These are phyloP conservation scores for Breynia disticha DNA, from an alignment of 441 rosid genomes.

Conservation along the genomic window DNA sequence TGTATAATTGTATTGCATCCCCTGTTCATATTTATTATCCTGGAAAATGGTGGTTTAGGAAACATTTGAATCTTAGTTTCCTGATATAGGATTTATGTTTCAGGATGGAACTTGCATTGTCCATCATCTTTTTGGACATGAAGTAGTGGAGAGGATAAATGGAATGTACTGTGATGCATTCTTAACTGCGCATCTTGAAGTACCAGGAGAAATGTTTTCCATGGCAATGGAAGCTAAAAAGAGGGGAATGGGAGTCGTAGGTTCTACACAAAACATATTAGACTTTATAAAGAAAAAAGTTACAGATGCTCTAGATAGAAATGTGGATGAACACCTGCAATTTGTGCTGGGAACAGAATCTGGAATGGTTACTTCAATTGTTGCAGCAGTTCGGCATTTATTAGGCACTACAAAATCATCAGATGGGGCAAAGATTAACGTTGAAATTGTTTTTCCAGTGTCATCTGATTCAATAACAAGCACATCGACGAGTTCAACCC, in stretches of 20 bases:
- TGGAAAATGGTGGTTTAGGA: background rate
- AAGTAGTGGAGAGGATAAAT: constrained; percentile 76
- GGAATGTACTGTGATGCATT: constrained; percentile 85
- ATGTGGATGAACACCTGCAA: constrained; percentile 68
- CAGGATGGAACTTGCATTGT: constrained; percentile 92
- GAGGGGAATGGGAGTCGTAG: constrained; percentile 94
- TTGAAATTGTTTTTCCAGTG: constrained; percentile 89
- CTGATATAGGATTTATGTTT: constrained; percentile 6
- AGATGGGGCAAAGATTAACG: constrained; percentile 39
- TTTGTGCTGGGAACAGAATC: constrained; percentile 94
- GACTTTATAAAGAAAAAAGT: constrained; percentile 81
- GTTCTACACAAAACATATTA: constrained; percentile 83
- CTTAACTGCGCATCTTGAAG: constrained; percentile 90
- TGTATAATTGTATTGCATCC: background rate
- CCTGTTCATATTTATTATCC: background rate
- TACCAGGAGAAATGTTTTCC: constrained; percentile 97
- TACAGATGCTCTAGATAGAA: constrained; percentile 69
- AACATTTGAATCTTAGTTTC: background rate
- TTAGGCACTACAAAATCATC: constrained; percentile 38
- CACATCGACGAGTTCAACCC: constrained; percentile 36
- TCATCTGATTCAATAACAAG: constrained; percentile 75
- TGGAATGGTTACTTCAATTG: constrained; percentile 93
- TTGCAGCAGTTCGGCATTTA: constrained; percentile 54
- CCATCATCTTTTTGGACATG: constrained; percentile 87
- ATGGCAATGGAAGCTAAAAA: constrained; percentile 90